Conservation (phyloP, 495 filamentous ascomycete species). For the Apodospora peruviana region DNA sequence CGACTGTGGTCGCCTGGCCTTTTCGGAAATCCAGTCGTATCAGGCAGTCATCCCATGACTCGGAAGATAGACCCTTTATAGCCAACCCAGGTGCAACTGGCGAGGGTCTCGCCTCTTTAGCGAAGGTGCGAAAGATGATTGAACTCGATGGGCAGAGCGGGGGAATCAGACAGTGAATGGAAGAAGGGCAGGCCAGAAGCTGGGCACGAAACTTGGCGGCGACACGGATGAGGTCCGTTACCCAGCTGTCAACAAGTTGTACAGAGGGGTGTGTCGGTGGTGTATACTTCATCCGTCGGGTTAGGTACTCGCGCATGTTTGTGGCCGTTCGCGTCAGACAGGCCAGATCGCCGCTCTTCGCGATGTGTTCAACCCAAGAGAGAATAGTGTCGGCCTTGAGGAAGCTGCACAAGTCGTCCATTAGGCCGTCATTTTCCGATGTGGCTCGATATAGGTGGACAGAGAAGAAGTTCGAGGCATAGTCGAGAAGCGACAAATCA, state of each 20-base stretch:
- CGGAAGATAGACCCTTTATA: slow-evolving; percentile 12
- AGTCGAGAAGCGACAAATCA: slow-evolving; percentile 18
- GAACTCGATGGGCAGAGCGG: slow-evolving; percentile 28
- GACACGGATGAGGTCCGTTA: slow-evolving; percentile 28
- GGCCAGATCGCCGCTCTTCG: slow-evolving; percentile 12
- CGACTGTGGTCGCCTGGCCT: slow-evolving; percentile 13
- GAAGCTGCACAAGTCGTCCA: slow-evolving; percentile 15
- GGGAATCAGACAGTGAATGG: slow-evolving; percentile 30
- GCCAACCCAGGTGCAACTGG: neutral
- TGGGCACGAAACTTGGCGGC: slow-evolving; percentile 25
- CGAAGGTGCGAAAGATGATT: slow-evolving; percentile 16
- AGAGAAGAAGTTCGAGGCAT: slow-evolving; percentile 22
- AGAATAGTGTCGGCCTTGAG: slow-evolving; percentile 16
- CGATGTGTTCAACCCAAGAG: slow-evolving; percentile 26
- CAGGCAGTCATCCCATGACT: slow-evolving; percentile 28
- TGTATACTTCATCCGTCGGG: slow-evolving; percentile 15
- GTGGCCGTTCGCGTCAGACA: slow-evolving; percentile 16
- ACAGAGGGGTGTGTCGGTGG: slow-evolving; percentile 16
- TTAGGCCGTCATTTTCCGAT: slow-evolving; percentile 11
- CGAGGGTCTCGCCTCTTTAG: neutral
- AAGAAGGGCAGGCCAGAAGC: slow-evolving; percentile 22
- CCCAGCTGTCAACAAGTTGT: slow-evolving; percentile 18
- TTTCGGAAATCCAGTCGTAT: slow-evolving; percentile 18
- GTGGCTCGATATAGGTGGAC: slow-evolving; percentile 19
- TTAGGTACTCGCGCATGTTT: slow-evolving; percentile 24